These are phyloP conservation scores for Plasmodium yoelii DNA, from an alignment of 169 alveolate genomes.

Conservation along the genomic window DNA sequence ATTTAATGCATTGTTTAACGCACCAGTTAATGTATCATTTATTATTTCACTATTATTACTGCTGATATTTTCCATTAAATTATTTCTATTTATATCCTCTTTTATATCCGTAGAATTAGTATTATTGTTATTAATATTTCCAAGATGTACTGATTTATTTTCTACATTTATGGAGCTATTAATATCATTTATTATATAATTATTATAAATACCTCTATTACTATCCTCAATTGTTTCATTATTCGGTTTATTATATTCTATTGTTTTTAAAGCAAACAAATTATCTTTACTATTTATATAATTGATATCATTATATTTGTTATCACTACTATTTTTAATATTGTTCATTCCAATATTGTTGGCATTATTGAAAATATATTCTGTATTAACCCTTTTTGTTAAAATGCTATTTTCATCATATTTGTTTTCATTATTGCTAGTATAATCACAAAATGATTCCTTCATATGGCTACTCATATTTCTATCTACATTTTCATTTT, in stretches of 20 bases:
- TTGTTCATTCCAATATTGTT: background rate
- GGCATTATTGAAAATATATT: background rate
- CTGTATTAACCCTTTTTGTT: background rate
- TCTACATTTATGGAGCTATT: background rate
- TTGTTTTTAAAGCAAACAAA: background rate
- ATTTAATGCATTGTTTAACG: background rate
- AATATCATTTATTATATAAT: background rate
- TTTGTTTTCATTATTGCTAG: background rate
- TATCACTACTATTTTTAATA: background rate
- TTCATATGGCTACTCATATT: no score
- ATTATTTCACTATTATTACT: background rate
- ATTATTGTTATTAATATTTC: background rate
- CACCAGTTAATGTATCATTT: no score
- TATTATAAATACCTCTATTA: background rate
- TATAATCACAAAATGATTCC: conserved; percentile 13
- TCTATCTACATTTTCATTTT: no score
- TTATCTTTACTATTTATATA: background rate
- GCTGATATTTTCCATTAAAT: conserved; percentile 8
- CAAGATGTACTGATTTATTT: conserved; percentile 19
- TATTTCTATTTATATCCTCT: background rate
- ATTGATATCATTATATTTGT: background rate
- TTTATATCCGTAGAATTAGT: background rate
- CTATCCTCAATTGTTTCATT: background rate
- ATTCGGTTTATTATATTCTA: background rate
- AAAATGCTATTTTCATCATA: background rate